Base-by-base conservation (phyloP, 306 rosid genomes). In the Sicyos edulis region DNA sequence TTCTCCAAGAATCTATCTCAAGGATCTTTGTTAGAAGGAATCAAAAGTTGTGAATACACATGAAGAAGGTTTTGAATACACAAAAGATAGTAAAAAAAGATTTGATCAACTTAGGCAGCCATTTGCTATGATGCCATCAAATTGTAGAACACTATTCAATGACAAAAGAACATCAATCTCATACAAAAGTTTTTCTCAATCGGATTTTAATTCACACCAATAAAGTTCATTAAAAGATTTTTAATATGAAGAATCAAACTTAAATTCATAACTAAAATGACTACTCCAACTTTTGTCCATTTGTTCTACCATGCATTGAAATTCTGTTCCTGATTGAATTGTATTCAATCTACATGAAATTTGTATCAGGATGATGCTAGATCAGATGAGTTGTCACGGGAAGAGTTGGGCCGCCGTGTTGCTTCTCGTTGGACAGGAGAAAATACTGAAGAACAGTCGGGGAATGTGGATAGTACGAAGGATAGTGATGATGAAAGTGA, bases 381-480 rank as follows among this genome's bases (percentile, higher is more conserved):
- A 72, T 85, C 85, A 4, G 95, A 87, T 72, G 45, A 40, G 6
- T 85, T 95, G 77, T 87, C 99, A 55, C 89, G 65, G 85, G 99
- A 91, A 84, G 99, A 95, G 84, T 82, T 95, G 80, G 99, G 99
- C 22, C 92, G 92, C 75, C 96, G 87, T 78, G 92, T 95, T 83
- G 99, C 99, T 82, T 95, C 99, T 67, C 99, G 99, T 22, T 95
- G 99, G 99, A 91, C 97, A 20, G 92, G 95, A 80, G 91, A 87
- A 84, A 83, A 85, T 78, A 72, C 84, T 74, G 82, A 70, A 20
- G 81, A 75, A 78, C 75, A 83, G 82, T 62, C 81, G 9, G 85
- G 71, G 64, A 88, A 83, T 75, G 54, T 77, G 67, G 86, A 82
- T 72, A 63, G 75, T 64, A 60, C 68, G 70, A 74, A 60, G 56